Conservation (phyloP, 1,284 basidiomycete genomes). For the Apiotrichum gamsii region DNA sequence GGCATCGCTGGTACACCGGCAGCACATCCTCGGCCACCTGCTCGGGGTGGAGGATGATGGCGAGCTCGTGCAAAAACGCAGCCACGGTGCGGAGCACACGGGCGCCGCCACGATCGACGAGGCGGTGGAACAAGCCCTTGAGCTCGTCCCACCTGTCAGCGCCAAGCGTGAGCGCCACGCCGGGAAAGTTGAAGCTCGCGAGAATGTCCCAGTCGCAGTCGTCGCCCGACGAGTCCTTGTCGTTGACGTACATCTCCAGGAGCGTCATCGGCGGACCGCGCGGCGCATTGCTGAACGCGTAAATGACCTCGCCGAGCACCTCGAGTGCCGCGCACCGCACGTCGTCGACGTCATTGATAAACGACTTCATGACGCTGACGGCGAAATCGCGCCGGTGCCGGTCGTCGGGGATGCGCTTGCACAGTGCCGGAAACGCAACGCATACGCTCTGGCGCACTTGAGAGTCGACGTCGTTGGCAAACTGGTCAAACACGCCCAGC, state of each 20-base stretch:
- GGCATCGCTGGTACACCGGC: constrained; percentile 62
- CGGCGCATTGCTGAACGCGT: constrained; percentile 65
- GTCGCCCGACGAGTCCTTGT: constrained; percentile 11
- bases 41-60: constrained; percentile 71
- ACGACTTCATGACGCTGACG: constrained; percentile 56
- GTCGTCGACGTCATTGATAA: constrained; percentile 62
- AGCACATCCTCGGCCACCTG: constrained; percentile 66
- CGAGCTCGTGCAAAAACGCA: constrained; percentile 82
- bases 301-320: constrained; percentile 83
- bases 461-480: constrained; percentile 66
- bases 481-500: constrained; percentile 69
- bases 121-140: constrained; percentile 60
- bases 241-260: constrained; percentile 63
- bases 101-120: constrained; percentile 53
- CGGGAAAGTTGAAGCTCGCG: constrained; percentile 91
- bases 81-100: constrained; percentile 53
- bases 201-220: constrained; percentile 73
- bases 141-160: constrained; percentile 69
- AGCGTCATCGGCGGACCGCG: constrained; percentile 71
- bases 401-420: constrained; percentile 57
- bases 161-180: constrained; percentile 80
- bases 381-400: constrained; percentile 58
- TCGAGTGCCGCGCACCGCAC: constrained; percentile 81
- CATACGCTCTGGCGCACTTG: constrained; percentile 86
- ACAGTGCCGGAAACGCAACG: constrained; percentile 74